Evolutionary conservation across 169 alveolate genomes (phyloP).

Genomic region (Cytauxzoon felis): DNA sequence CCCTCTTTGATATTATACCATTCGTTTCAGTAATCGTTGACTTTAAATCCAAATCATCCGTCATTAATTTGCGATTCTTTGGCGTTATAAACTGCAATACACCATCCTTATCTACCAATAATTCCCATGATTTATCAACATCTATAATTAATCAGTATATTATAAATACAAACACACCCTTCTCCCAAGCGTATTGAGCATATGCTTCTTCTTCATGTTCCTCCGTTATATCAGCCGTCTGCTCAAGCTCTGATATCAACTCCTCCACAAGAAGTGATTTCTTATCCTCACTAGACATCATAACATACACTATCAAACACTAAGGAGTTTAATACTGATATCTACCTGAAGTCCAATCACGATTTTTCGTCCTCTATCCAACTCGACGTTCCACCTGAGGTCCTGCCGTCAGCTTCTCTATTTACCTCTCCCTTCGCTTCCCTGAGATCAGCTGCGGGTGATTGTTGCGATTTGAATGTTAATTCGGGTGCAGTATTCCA

Average conservation of each 20-base stretch:
- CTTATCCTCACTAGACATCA: conserved; percentile 9
- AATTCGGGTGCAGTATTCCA: no score
- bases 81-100: conserved; percentile 64
- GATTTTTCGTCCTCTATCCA: no score
- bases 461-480: no score
- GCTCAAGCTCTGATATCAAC: conserved; percentile 53
- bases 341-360: no score
- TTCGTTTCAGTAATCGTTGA: conserved; percentile 3
- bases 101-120: conserved; percentile 75
- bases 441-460: no score
- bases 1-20: conserved; percentile 52
- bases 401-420: no score
- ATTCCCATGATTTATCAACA: conserved; percentile 74
- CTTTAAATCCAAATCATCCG: conserved; percentile 2
- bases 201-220: conserved; percentile 64
- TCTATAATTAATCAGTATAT: conserved; percentile 34
- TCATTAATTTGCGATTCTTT: conserved; percentile 32
- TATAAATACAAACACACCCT: conserved; percentile 51
- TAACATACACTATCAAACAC: no score
- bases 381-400: no score
- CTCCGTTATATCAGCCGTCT: conserved; percentile 26
- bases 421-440: no score
- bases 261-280: conserved; percentile 40
- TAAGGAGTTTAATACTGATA: no score
- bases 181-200: conserved; percentile 75